A percentile compares a stretch with the other conserved stretches of the same genome.
phyloP scores from a whole-genome alignment of 2,329 filamentous ascomycete species.

The Cyanodermella asteris region DNA sequence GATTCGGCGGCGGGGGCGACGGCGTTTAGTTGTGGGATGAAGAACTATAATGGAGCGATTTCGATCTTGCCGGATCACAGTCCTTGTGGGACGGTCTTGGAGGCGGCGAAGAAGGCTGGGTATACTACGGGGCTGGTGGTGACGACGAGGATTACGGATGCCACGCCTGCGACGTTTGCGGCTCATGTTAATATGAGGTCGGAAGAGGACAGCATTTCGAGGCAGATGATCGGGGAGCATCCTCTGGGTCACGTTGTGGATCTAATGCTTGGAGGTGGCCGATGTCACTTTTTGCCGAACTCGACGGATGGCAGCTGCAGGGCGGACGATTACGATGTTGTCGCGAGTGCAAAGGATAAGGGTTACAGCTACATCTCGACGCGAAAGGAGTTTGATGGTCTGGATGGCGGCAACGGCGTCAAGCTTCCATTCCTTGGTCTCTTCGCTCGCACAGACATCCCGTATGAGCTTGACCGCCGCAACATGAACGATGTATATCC shows the following conservation, averaged over 20 bases:
- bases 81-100: slow-evolving; percentile 78
- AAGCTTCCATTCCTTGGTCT: slow-evolving; percentile 70
- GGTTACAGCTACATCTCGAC: slow-evolving; percentile 62
- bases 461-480: slow-evolving; percentile 79
- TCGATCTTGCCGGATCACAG: slow-evolving; percentile 64
- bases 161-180: slow-evolving; percentile 87
- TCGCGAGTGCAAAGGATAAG: slow-evolving; percentile 49
- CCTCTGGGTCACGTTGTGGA: slow-evolving; percentile 74
- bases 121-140: slow-evolving; percentile 89
- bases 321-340: slow-evolving; percentile 52
- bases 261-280: slow-evolving; percentile 75
- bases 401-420: slow-evolving; percentile 43
- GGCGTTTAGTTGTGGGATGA: slow-evolving; percentile 76
- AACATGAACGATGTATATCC: slow-evolving; percentile 63
- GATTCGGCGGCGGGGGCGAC: slow-evolving; percentile 95
- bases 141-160: slow-evolving; percentile 85
- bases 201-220: slow-evolving; percentile 76
- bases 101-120: slow-evolving; percentile 78
- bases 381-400: slow-evolving; percentile 51
- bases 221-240: slow-evolving; percentile 78
- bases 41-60: slow-evolving; percentile 96
- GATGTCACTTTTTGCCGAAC: slow-evolving; percentile 84
- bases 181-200: slow-evolving; percentile 59
- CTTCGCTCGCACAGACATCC: slow-evolving; percentile 63
- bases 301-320: slow-evolving; percentile 62